Evolutionary conservation across 306 rosid genomes (phyloP), one percentile per base, ranked within the genome.

Genomic region (Abrus precatorius): DNA sequence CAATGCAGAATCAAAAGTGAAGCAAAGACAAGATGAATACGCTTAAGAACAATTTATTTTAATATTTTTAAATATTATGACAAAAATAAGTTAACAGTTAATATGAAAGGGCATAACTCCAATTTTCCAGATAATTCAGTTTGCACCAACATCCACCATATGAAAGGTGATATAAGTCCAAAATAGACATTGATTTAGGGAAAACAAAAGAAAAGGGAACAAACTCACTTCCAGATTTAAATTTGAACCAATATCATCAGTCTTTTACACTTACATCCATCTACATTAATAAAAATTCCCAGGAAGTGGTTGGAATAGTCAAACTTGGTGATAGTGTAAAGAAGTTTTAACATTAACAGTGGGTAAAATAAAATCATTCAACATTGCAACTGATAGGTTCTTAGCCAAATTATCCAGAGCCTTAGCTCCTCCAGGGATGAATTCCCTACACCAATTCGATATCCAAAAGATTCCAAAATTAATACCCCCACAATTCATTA

Each of bases 171-270:
- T 68, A 10, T 3, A 33, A 34, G 10, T 69, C 14, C 62, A 69
- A 32, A 69, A 47, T 65, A 28, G 30, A 20, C 27, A 0, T 72
- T 49, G n/a, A 71, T 47, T 40, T 40, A 29, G 8, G 52, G 32
- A 72, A 72, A 80, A 11, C 55, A 52, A 20, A 20, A 20, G 49
- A 49, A 4, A 62, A 38, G 56, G 48, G 28, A 50, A 33, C 7
- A 79, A 70, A 70, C 6, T 70, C 62, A 69, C 5, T 13, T 78
- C 13, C 8, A 50, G 47, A 28, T 54, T 77, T 28, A 43, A 10
- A 53, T 66, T 66, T 32, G 29, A 55, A 43, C 13, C 5, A 53
- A 0, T 55, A 56, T 68, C 28, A 78, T 38, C 44, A 6, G 12
- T 40, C 11, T 50, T 7, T 41, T 40, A 66, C 59, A 40, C 28